A percentile compares a stretch with the other conserved stretches of the same genome.
Evolutionary conservation across 805 yeast genomes (phyloP).

Genomic region (Cyberlindnera misumaiensis): DNA sequence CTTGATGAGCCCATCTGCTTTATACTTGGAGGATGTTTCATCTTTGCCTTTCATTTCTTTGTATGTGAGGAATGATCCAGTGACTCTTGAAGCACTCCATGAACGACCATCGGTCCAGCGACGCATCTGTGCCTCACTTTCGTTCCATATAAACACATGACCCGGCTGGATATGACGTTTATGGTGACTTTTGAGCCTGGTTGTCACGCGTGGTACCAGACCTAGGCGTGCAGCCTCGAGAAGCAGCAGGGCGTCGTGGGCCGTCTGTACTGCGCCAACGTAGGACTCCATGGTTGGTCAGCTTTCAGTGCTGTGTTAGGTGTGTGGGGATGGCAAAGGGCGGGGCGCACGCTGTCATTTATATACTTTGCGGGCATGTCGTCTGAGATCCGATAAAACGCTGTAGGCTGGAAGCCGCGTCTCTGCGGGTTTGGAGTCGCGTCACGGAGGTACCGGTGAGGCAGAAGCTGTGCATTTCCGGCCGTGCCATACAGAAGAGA

Average conservation of each 20-base stretch:
- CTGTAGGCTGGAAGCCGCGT: too few species aligned
- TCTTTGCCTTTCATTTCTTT: slow-evolving; percentile 44
- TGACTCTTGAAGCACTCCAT: slow-evolving; percentile 70
- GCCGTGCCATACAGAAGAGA: too few species aligned
- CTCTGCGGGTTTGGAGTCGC: too few species aligned
- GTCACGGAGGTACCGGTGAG: too few species aligned
- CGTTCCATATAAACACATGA: slow-evolving; percentile 66
- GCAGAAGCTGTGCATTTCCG: too few species aligned
- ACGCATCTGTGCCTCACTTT: slow-evolving; percentile 60
- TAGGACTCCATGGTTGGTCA: slow-evolving; percentile 45
- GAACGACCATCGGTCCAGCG: slow-evolving; percentile 75
- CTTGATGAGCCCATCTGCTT: slow-evolving; percentile 51
- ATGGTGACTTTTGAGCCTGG: slow-evolving; percentile 53
- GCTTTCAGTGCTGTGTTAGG: neutral
- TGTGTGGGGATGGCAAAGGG: neutral
- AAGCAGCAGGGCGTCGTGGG: slow-evolving; percentile 56
- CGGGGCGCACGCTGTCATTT: neutral
- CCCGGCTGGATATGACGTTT: slow-evolving; percentile 44
- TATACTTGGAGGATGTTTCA: slow-evolving; percentile 27
- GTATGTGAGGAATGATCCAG: slow-evolving; percentile 55
- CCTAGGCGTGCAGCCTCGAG: slow-evolving; percentile 59
- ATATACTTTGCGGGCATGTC: neutral
- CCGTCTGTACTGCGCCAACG: slow-evolving; percentile 49
- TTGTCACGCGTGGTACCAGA: slow-evolving; percentile 48
- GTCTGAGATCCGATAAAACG: too few species aligned